Percentiles rank a stretch among this genome's conserved stretches.
These are phyloP conservation scores for Lodderomyces orthopsilosis DNA, from an alignment of 1,139 yeast genomes.

Conservation along the genomic window DNA sequence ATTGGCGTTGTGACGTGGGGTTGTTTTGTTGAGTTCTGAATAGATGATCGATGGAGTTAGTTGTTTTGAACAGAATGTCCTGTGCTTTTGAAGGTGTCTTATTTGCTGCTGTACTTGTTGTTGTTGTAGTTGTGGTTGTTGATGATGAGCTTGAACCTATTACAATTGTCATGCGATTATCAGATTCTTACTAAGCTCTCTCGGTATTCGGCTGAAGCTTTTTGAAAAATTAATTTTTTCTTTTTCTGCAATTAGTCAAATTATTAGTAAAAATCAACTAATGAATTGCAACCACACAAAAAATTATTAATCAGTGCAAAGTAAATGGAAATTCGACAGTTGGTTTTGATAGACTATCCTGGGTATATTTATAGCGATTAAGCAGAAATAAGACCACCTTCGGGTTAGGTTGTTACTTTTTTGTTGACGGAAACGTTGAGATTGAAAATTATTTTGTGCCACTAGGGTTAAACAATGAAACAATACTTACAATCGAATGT, in stretches of 20 bases:
- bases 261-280: neutral
- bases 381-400: neutral
- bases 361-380: neutral
- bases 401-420: no score
- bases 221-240: neutral
- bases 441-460: neutral
- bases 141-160: neutral
- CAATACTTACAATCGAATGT: neutral
- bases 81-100: conserved; percentile 4
- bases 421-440: neutral
- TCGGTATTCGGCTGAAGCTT: neutral
- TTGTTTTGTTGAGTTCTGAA: neutral
- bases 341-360: neutral
- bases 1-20: conserved; percentile 1
- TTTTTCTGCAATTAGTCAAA: neutral
- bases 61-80: neutral
- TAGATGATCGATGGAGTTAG: neutral
- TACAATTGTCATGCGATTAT: neutral
- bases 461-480: no score
- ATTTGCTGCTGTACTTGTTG: neutral
- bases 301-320: neutral
- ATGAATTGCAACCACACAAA: neutral
- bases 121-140: neutral
- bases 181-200: neutral
- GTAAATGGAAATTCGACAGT: neutral